These are phyloP conservation scores for Penicillium oxalicum DNA, from an alignment of 2,329 filamentous ascomycete species.

Conservation along the genomic window DNA sequence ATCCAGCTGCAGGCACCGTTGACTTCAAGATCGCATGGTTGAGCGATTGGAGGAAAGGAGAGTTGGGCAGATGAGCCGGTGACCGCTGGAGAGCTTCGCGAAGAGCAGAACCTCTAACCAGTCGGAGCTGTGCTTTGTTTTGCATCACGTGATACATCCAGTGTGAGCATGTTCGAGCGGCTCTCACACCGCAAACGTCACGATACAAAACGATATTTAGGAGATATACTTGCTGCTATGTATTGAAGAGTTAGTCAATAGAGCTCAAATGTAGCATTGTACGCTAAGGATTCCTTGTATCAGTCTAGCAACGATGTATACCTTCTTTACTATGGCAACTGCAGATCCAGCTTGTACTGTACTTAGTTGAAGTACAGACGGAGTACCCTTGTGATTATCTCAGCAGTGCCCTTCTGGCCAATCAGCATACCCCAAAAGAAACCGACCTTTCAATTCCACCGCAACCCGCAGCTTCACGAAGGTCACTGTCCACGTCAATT, in stretches of 20 bases:
- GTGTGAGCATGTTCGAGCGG: too few species aligned
- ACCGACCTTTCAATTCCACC: conserved; percentile 30
- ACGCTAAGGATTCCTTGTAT: neutral
- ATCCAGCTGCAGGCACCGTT: neutral
- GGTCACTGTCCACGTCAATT: conserved; percentile 16
- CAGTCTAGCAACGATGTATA: neutral
- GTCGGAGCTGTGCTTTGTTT: conserved; percentile 22
- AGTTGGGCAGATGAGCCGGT: conserved; percentile 11
- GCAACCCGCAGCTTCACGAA: conserved; percentile 23
- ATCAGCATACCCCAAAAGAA: conserved; percentile 31
- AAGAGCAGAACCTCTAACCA: conserved; percentile 11
- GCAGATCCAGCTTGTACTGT: neutral
- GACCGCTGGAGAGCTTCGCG: conserved; percentile 16
- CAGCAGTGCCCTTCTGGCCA: conserved; percentile 20
- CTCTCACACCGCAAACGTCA: too few species aligned
- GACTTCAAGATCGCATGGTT: conserved; percentile 8
- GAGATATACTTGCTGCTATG: too few species aligned
- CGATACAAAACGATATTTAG: too few species aligned
- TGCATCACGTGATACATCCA: conserved; percentile 14
- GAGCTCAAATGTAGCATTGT: too few species aligned
- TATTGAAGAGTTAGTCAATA: neutral
- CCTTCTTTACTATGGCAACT: neutral
- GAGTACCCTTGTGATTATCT: conserved; percentile 13
- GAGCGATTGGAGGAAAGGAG: conserved; percentile 3
- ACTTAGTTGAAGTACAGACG: too few species aligned